phyloP scores from a whole-genome alignment of 1,139 yeast species.

The Protomyces lactucae-debilis region DNA sequence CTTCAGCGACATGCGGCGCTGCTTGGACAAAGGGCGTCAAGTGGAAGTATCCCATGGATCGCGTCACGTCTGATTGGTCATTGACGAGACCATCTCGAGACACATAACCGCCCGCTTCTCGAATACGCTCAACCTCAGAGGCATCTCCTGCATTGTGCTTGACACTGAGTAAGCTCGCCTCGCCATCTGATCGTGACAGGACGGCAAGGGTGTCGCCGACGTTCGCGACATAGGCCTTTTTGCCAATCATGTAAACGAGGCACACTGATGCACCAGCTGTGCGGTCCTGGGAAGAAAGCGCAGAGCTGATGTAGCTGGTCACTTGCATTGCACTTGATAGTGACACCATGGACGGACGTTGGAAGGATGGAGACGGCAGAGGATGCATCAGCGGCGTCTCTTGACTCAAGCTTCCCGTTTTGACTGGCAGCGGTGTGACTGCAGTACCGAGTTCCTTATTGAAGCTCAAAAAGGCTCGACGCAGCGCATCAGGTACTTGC shows the following conservation, averaged over 20 bases:
- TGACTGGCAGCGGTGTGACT: conserved; percentile 40
- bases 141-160: conserved; percentile 81
- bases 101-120: conserved; percentile 89
- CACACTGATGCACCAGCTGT: conserved; percentile 84
- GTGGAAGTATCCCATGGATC: conserved; percentile 82
- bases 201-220: conserved; percentile 87
- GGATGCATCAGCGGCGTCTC: conserved; percentile 8
- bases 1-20: conserved; percentile 69
- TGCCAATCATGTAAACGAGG: conserved; percentile 68
- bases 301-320: conserved; percentile 7
- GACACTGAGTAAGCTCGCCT: conserved; percentile 63
- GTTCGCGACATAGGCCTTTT: conserved; percentile 72
- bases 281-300: conserved; percentile 56
- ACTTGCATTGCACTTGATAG: conserved; percentile 12
- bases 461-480: conserved; percentile 70
- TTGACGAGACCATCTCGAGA: conserved; percentile 81
- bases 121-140: conserved; percentile 75
- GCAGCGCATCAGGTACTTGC: conserved; percentile 59
- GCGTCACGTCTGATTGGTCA: conserved; percentile 72
- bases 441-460: conserved; percentile 72
- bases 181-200: conserved; percentile 75
- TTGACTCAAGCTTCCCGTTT: conserved; percentile 33
- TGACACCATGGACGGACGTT: conserved; percentile 18
- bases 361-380: background rate
- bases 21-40: conserved; percentile 84